Conservation (phyloP, 441 rosid genomes). For the Eruca vesicaria region DNA sequence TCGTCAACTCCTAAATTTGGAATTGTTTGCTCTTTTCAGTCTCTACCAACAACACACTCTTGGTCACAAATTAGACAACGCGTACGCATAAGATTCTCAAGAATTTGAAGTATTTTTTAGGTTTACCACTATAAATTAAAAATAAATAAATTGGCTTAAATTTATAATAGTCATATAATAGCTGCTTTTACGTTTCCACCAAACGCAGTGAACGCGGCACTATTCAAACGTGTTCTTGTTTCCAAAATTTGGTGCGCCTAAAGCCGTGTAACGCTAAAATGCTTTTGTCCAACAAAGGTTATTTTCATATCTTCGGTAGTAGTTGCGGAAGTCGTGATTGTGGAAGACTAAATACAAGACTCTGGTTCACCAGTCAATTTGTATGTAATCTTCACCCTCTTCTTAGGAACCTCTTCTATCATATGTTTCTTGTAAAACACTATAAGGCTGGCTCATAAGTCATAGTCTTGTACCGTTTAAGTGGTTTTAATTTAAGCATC, state of each 20-base stretch:
- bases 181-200: neutral
- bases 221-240: neutral
- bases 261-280: neutral
- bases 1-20: neutral
- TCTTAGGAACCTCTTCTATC: neutral
- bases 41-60: slow-evolving; percentile 7
- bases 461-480: neutral
- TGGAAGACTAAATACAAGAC: neutral
- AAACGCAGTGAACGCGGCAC: neutral
- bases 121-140: neutral
- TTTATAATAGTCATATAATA: neutral
- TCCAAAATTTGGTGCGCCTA: neutral
- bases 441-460: neutral
- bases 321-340: neutral
- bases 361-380: neutral
- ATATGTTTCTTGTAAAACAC: neutral
- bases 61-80: slow-evolving; percentile 1
- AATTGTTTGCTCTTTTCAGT: neutral
- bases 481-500: neutral
- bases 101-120: neutral
- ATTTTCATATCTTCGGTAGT: neutral
- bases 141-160: neutral
- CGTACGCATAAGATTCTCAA: slow-evolving; percentile 9
- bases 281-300: neutral
- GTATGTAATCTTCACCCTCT: neutral